These are phyloP conservation scores for Volvariella surrecta DNA, from an alignment of 1,284 basidiomycete genomes.

Conservation along the genomic window DNA sequence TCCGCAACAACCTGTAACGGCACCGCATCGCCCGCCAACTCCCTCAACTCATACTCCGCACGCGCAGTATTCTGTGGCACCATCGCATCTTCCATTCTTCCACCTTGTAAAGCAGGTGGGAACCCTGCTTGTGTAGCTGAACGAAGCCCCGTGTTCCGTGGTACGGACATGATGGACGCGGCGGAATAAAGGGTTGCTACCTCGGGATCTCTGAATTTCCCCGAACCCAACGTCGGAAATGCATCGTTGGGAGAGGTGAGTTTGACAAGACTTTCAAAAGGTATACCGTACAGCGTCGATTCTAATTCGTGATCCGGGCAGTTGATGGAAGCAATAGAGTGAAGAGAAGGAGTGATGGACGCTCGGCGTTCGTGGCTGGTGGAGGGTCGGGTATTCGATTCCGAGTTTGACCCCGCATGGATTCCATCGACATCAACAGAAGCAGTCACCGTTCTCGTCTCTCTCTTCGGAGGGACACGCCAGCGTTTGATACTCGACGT, in stretches of 20 bases:
- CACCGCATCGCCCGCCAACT: slow-evolving; percentile 72
- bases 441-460: slow-evolving; percentile 23
- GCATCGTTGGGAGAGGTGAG: slow-evolving; percentile 73
- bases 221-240: slow-evolving; percentile 39
- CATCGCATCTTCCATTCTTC: slow-evolving; percentile 32
- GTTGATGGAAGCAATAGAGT: slow-evolving; percentile 20
- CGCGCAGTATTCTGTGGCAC: slow-evolving; percentile 34
- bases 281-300: slow-evolving; percentile 55
- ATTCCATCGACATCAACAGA: slow-evolving; percentile 18
- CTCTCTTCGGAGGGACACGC: slow-evolving; percentile 48
- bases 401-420: slow-evolving; percentile 14
- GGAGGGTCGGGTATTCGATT: slow-evolving; percentile 19
- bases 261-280: slow-evolving; percentile 72
- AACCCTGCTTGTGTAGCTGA: slow-evolving; percentile 14
- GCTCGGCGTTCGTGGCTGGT: slow-evolving; percentile 18
- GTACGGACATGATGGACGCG: slow-evolving; percentile 67
- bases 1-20: slow-evolving; percentile 61
- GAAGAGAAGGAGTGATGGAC: slow-evolving; percentile 25
- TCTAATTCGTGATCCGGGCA: slow-evolving; percentile 29
- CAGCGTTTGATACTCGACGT: slow-evolving; percentile 79
- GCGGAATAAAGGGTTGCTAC: slow-evolving; percentile 81
- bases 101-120: slow-evolving; percentile 12
- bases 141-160: slow-evolving; percentile 20
- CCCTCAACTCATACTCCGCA: slow-evolving; percentile 67
- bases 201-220: slow-evolving; percentile 50